These are phyloP conservation scores for Monosporozyma siamensis DNA, from an alignment of 805 yeast genomes.

Conservation along the genomic window DNA sequence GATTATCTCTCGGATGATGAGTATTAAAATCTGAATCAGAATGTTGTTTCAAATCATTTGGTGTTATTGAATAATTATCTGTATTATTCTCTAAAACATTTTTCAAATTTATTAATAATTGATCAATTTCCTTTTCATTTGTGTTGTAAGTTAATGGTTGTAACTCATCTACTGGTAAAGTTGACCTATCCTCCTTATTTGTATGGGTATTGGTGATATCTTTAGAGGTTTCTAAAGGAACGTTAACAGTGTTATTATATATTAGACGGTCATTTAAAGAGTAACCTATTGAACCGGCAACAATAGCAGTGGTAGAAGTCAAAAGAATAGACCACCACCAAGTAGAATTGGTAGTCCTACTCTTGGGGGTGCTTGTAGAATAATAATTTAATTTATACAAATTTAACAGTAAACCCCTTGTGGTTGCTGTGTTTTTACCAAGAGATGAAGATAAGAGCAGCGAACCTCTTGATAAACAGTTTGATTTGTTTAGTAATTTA, in stretches of 20 bases:
- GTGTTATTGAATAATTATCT: constrained; percentile 25
- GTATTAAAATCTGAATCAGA: constrained; percentile 54
- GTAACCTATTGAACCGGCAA: not conserved
- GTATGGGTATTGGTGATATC: not conserved
- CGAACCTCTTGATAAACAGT: no score
- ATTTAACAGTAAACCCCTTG: no score
- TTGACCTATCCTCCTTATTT: constrained; percentile 7
- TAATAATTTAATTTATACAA: no score
- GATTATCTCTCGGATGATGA: constrained; percentile 51
- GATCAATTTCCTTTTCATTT: constrained; percentile 32
- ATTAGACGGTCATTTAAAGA: not conserved
- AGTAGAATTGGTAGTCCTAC: no score
- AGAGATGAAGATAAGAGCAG: no score
- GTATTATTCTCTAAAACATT: constrained; percentile 31
- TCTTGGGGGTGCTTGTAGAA: not conserved
- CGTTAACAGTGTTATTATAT: not conserved
- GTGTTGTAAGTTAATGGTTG: constrained; percentile 24
- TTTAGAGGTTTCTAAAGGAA: no score
- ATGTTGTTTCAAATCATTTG: constrained; percentile 40
- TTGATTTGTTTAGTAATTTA: no score
- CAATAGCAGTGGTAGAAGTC: not conserved
- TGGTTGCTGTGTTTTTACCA: no score
- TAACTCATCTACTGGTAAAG: constrained; percentile 14
- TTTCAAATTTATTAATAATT: constrained; percentile 37
- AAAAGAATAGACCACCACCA: not conserved